Evolutionary conservation across 2,329 filamentous ascomycete genomes (phyloP).

Genomic region (Colletotrichum phormii): DNA sequence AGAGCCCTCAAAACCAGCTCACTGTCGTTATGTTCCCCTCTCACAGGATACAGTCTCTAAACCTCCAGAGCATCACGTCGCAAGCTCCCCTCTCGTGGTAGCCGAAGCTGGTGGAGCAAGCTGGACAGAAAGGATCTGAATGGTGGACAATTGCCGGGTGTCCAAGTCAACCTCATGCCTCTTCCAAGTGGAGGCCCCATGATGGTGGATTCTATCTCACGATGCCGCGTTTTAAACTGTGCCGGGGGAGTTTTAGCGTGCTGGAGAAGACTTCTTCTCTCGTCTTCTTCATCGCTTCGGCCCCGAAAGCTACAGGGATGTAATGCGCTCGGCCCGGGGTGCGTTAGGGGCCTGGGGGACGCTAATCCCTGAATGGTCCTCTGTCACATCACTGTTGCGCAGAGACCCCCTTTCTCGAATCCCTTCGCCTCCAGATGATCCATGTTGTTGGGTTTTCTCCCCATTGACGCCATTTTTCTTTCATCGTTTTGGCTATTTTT

Average conservation of each 20-base stretch:
- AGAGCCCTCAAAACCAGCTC: background rate
- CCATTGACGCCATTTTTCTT: background rate
- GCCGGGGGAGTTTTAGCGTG: slow-evolving; percentile 17
- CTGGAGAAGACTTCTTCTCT: slow-evolving; percentile 5
- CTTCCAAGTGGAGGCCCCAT: background rate
- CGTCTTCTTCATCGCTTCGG: background rate
- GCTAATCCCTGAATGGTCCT: slow-evolving; percentile 8
- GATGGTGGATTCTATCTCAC: background rate
- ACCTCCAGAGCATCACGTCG: background rate
- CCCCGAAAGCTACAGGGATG: background rate
- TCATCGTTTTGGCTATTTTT: background rate
- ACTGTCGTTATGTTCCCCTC: background rate
- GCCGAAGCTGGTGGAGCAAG: background rate
- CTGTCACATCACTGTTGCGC: slow-evolving; percentile 15
- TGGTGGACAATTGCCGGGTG: background rate
- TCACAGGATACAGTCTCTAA: background rate
- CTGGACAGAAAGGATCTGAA: background rate
- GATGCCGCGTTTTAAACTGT: slow-evolving; percentile 18
- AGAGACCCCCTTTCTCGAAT: slow-evolving; percentile 6
- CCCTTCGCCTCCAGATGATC: slow-evolving; percentile 21
- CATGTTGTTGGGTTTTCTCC: background rate
- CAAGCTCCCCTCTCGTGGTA: background rate
- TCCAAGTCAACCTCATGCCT: slow-evolving; percentile 7
- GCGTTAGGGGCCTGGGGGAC: background rate
- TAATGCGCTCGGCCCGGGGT: background rate